Evolutionary conservation across 2,329 filamentous ascomycete species (phyloP).

Genomic region (Ambrosiella xylebori): DNA sequence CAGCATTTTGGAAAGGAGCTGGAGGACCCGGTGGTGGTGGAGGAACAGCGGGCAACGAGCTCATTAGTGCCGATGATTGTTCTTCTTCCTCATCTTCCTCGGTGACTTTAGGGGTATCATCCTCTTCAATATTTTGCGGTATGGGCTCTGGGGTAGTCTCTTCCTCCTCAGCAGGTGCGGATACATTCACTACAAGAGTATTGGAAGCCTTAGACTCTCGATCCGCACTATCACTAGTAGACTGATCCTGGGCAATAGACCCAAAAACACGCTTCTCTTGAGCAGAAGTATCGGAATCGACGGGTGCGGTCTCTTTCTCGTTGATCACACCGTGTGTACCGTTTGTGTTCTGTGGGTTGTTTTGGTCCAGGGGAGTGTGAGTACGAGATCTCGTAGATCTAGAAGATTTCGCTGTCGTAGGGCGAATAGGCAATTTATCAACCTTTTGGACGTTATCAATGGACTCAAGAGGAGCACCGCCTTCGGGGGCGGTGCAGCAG

Average conservation of each 20-base stretch:
- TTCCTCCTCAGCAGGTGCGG: constrained; percentile 22
- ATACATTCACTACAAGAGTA: constrained; percentile 18
- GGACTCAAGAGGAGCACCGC: constrained; percentile 35
- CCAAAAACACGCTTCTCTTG: constrained; percentile 30
- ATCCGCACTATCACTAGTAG: constrained; percentile 25
- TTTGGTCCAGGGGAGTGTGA: constrained; percentile 34
- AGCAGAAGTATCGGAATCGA: constrained; percentile 19
- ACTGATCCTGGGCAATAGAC: constrained; percentile 30
- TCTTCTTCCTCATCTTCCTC: constrained; percentile 22
- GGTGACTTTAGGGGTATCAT: constrained; percentile 22
- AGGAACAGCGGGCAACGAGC: constrained; percentile 19
- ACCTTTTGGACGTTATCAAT: constrained; percentile 39
- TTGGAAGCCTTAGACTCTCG: constrained; percentile 29
- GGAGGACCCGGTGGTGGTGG: constrained; percentile 23
- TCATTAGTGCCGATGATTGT: constrained; percentile 15
- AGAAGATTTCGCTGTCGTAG: constrained; percentile 33
- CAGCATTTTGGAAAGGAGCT: constrained; percentile 2
- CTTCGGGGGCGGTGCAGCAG: constrained; percentile 49
- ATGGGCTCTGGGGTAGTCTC: constrained; percentile 37
- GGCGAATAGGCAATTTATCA: constrained; percentile 37
- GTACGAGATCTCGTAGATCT: constrained; percentile 21
- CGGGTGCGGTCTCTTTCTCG: constrained; percentile 29
- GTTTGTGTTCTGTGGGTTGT: constrained; percentile 14
- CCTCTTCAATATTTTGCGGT: constrained; percentile 48
- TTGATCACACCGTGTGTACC: constrained; percentile 24